Evolutionary conservation across 495 filamentous ascomycete genomes (phyloP).

Genomic region (Penicillium canariense): DNA sequence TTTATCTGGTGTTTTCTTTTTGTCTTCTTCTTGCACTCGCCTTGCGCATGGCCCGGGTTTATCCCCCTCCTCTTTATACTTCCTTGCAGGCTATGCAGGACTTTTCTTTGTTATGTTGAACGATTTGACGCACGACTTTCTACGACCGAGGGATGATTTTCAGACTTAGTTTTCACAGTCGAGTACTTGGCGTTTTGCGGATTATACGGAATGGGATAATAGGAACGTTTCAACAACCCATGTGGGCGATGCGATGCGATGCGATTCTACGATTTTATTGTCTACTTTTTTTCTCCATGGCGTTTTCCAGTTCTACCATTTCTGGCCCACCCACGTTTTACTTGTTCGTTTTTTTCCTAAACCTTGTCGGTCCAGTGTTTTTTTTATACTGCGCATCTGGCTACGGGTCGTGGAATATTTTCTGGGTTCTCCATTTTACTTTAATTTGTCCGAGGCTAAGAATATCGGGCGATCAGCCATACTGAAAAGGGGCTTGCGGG

Average conservation of each 20-base stretch:
- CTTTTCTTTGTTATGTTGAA: slow-evolving; percentile 13
- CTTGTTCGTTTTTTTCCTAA: slow-evolving; percentile 8
- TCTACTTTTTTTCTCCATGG: neutral
- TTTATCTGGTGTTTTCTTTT: neutral
- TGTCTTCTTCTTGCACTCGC: neutral
- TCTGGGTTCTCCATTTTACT: neutral
- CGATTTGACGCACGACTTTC: slow-evolving; percentile 20
- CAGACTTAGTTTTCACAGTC: slow-evolving; percentile 5
- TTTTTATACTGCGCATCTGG: neutral
- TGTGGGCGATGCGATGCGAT: slow-evolving; percentile 8
- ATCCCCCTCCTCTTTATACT: neutral
- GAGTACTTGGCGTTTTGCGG: slow-evolving; percentile 23
- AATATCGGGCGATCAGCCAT: slow-evolving; percentile 2
- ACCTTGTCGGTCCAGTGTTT: neutral
- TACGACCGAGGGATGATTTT: slow-evolving; percentile 18
- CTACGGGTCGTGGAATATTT: neutral
- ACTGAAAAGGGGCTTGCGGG: neutral
- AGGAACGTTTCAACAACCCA: slow-evolving; percentile 3
- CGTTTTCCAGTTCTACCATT: neutral
- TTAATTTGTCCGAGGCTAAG: neutral
- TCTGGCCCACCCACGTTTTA: slow-evolving; percentile 4
- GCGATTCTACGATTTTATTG: neutral
- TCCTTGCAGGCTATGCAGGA: neutral
- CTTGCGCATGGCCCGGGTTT: neutral
- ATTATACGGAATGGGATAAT: slow-evolving; percentile 10